phyloP scores from a whole-genome alignment of 352 stramenopile species.

The Globisporangium yorkense region DNA sequence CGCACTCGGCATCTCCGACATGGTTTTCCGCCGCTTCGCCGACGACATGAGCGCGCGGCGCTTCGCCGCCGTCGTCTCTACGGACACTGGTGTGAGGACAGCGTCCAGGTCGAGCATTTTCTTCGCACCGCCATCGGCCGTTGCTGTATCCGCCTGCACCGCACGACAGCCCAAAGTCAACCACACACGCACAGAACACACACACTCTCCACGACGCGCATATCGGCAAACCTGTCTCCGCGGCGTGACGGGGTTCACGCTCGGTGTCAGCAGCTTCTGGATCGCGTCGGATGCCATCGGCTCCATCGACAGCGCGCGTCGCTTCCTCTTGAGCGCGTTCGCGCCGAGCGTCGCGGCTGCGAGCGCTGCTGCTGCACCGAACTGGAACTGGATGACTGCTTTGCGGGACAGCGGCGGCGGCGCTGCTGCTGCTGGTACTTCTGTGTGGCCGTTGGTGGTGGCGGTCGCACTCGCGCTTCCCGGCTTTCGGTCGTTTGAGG shows the following conservation, averaged over 20 bases:
- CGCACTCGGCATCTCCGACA: slow-evolving; percentile 11
- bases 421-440: neutral
- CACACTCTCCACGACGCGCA: neutral
- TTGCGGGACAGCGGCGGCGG: slow-evolving; percentile 1
- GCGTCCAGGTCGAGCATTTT: slow-evolving; percentile 11
- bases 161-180: neutral
- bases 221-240: neutral
- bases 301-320: slow-evolving; percentile 60
- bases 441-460: neutral
- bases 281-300: slow-evolving; percentile 60
- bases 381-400: slow-evolving; percentile 16
- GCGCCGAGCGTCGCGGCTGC: slow-evolving; percentile 13
- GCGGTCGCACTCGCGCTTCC: neutral
- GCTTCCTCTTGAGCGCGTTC: slow-evolving; percentile 24
- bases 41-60: slow-evolving; percentile 5
- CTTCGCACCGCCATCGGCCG: slow-evolving; percentile 4
- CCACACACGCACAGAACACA: neutral
- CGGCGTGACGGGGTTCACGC: neutral
- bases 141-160: neutral
- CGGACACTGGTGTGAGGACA: slow-evolving; percentile 6
- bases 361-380: slow-evolving; percentile 13
- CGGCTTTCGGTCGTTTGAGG: no score
- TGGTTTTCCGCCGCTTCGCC: slow-evolving; percentile 15
- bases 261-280: slow-evolving; percentile 31
- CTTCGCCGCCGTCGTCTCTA: neutral